Base-by-base conservation (phyloP, 2,329 filamentous ascomycete genomes). In the Verticillium nubilum region DNA sequence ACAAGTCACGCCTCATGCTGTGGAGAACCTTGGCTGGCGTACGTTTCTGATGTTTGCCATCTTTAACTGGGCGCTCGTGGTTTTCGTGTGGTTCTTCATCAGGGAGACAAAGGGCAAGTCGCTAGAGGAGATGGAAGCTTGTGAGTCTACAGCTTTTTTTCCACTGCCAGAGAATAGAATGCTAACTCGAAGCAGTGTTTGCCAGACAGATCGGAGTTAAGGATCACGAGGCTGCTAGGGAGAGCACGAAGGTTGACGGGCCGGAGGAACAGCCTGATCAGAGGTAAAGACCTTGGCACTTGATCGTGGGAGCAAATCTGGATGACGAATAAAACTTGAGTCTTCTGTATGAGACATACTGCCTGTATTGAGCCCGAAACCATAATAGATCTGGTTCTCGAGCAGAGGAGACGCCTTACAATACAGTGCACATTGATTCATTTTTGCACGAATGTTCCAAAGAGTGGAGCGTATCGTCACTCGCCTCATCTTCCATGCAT, bases 41-140 rank as follows among this genome's bases (percentile, higher is more conserved):
- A 80, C 77, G 2, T 81, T 81, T 60, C 64, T 81, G 60, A 79
- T 81, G 76, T 81, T 80, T 68, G 72, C 71, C 25, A 75, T 80
- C 27, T 78, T 80, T 66, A 80, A 80, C 64, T 78, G 74, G 60
- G 69, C 75, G 1, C 73, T 78, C 17, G 74, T 78, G 0, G 65
- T 71, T 12, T 80, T 78, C 61, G 70, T 74, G 6, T 79, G 71
- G 67, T 68, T 78, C 42, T 68, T 79, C 52, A 68, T 80, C 62
- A 75, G 73, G 56, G 76, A 80, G 71, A 78, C 76, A 7, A 74
- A 73, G 31, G 72, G 73, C 28, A 75, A 74, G 60, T 74, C 74
- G 1, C 66, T 78, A n/a, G 76, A 79, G 65, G 75, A 78, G 59
- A 78, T 78, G 67, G 67, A 70, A 59, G 59, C 50, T 1, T 33